Evolutionary conservation across 768 basidiomycete species (phyloP).

Genomic region (Ephemerocybe angulata): DNA sequence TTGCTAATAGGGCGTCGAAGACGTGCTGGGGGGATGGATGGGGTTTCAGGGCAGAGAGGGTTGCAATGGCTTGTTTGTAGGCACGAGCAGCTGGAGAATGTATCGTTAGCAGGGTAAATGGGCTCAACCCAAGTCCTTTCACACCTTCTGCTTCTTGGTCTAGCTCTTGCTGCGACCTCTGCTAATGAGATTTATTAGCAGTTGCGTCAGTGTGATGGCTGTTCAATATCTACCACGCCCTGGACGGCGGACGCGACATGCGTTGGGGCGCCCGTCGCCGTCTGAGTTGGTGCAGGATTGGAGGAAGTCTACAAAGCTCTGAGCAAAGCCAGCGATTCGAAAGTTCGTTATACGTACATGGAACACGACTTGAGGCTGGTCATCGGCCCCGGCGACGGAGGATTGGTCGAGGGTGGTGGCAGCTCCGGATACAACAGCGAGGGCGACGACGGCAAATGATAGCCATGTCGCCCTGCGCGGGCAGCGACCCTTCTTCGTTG

Average conservation of each 20-base stretch:
- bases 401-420: slow-evolving; percentile 16
- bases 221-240: neutral
- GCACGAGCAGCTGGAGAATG: slow-evolving; percentile 56
- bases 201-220: neutral
- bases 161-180: slow-evolving; percentile 30
- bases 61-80: slow-evolving; percentile 70
- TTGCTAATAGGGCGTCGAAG: slow-evolving; percentile 49
- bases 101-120: slow-evolving; percentile 5
- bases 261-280: neutral
- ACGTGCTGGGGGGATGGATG: slow-evolving; percentile 53
- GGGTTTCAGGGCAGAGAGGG: slow-evolving; percentile 62
- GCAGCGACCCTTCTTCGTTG: slow-evolving; percentile 20
- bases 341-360: neutral
- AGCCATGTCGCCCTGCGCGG: slow-evolving; percentile 53
- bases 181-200: slow-evolving; percentile 13
- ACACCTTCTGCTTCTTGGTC: slow-evolving; percentile 57
- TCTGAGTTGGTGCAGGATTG: neutral
- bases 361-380: neutral
- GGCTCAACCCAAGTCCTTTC: slow-evolving; percentile 1
- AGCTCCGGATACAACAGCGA: slow-evolving; percentile 43
- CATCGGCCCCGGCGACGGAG: neutral
- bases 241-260: neutral
- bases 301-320: slow-evolving; percentile 1
- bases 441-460: slow-evolving; percentile 55
- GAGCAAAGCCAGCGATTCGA: neutral